Base-by-base conservation (phyloP, 1,284 basidiomycete species). In the Fereydounia khargensis region DNA sequence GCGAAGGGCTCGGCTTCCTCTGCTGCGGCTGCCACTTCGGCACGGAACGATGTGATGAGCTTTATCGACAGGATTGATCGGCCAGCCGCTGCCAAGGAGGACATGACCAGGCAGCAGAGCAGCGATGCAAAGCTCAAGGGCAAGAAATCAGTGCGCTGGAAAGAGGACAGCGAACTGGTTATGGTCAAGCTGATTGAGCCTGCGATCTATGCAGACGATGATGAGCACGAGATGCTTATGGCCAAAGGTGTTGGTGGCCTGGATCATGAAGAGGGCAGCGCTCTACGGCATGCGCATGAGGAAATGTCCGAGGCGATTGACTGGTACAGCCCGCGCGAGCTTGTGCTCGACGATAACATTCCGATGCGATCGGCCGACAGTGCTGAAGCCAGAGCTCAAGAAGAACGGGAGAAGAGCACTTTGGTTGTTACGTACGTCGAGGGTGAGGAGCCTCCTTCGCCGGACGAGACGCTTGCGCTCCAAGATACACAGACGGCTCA, bases 261-360 rank as follows among this genome's bases (percentile, higher is more conserved):
- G 13, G 49, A 56, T 19, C 56, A 61, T 11, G 59, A 63, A 33
- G 63, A 66, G 33, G 66, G 66, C 14, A 47, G 51, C n/a, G 60
- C 57, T 2, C 51, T 69, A 33, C 47, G 57, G 13, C 54, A 53
- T 14, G 43, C 57, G 16, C 48, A 59, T n/a, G 50, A 43, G 27
- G 59, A 50, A 14, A 69, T 69, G 66, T 60, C 64, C 30, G 63
- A 57, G 27, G 35, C 47, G 39, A 69, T 56, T 35, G 57, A 61
- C 10, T 69, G 62, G 60, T 57, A 48, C 35, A 39, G 46, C 21
- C 59, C 57, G 16, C 39, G 36, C 10, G 36, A 48, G 25, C 30
- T 58, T 16, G 10, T 27, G 0, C 24, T 47, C n/a, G 4, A 23
- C 18, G 21, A 32, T 11, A 10, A 14, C 18, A 45, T 36, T 3